Conservation (phyloP, 192 early-diverging fungal species). For the Entomortierella parvispora region DNA sequence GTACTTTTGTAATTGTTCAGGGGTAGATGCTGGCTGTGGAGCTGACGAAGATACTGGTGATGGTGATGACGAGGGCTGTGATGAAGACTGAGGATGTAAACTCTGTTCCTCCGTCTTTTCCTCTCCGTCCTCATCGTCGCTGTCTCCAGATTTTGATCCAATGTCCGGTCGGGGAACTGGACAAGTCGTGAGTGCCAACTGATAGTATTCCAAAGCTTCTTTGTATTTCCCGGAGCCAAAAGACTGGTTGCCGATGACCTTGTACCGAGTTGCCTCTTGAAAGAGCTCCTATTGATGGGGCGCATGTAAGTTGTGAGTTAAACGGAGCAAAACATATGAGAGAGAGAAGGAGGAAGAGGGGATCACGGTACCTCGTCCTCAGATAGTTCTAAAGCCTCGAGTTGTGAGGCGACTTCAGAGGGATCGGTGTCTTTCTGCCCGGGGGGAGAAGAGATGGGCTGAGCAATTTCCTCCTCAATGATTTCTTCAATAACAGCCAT, state of each 20-base stretch:
- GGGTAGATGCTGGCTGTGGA: not conserved
- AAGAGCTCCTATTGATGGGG: constrained; percentile 48
- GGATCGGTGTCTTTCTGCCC: constrained; percentile 28
- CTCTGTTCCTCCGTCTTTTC: too few relatives aligned
- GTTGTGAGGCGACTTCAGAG: constrained; percentile 31
- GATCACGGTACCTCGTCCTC: constrained; percentile 49
- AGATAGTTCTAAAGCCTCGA: constrained; percentile 35
- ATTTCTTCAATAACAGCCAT: constrained; percentile 61
- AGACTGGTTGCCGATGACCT: constrained; percentile 55
- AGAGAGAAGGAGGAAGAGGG: not conserved
- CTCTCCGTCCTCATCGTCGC: not conserved
- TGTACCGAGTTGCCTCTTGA: constrained; percentile 58
- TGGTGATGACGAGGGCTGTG: constrained; percentile 2
- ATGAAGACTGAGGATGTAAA: too few relatives aligned
- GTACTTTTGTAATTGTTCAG: constrained; percentile 10
- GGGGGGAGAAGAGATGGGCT: too few relatives aligned
- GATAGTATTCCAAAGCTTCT: constrained; percentile 56
- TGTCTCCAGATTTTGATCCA: not conserved
- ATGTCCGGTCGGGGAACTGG: constrained; percentile 22
- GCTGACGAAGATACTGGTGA: constrained; percentile 1
- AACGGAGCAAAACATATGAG: not conserved
- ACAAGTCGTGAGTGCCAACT: constrained; percentile 56
- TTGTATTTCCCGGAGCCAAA: constrained; percentile 57
- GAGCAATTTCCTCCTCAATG: constrained; percentile 15
- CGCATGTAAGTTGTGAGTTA: too few relatives aligned